phyloP scores from a whole-genome alignment of 768 basidiomycete species.

The Amanita rubescens region DNA sequence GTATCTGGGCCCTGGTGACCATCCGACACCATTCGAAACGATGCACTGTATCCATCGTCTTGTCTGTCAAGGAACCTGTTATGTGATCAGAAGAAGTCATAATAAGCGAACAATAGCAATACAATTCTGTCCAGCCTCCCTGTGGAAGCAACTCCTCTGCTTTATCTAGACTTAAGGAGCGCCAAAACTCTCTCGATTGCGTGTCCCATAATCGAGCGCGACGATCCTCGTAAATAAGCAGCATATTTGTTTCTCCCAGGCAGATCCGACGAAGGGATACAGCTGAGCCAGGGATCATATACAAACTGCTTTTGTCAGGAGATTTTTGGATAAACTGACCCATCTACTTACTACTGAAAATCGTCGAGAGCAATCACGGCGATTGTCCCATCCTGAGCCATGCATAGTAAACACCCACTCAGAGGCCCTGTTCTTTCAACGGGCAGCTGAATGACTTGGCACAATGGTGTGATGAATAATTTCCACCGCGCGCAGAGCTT shows the following conservation, averaged over 20 bases:
- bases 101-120: neutral
- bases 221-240: conserved; percentile 69
- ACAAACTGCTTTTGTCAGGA: conserved; percentile 41
- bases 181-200: conserved; percentile 73
- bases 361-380: conserved; percentile 70
- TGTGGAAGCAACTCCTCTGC: conserved; percentile 66
- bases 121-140: conserved; percentile 76
- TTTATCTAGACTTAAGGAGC: conserved; percentile 72
- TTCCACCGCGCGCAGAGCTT: conserved; percentile 65
- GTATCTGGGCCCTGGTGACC: conserved; percentile 7
- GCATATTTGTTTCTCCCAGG: conserved; percentile 57
- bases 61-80: conserved; percentile 9
- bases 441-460: conserved; percentile 47
- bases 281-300: conserved; percentile 76
- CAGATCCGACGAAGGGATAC: conserved; percentile 58
- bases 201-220: conserved; percentile 86
- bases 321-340: neutral
- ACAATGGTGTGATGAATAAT: conserved; percentile 61
- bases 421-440: conserved; percentile 49
- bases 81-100: conserved; percentile 9
- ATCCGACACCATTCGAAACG: conserved; percentile 3
- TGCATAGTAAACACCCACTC: conserved; percentile 61
- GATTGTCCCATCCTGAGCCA: conserved; percentile 75
- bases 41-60: neutral
- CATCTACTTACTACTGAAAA: conserved; percentile 57